These are phyloP conservation scores for Cutaneotrichosporon cutaneum DNA, from an alignment of 1,284 basidiomycete species.

Conservation along the genomic window DNA sequence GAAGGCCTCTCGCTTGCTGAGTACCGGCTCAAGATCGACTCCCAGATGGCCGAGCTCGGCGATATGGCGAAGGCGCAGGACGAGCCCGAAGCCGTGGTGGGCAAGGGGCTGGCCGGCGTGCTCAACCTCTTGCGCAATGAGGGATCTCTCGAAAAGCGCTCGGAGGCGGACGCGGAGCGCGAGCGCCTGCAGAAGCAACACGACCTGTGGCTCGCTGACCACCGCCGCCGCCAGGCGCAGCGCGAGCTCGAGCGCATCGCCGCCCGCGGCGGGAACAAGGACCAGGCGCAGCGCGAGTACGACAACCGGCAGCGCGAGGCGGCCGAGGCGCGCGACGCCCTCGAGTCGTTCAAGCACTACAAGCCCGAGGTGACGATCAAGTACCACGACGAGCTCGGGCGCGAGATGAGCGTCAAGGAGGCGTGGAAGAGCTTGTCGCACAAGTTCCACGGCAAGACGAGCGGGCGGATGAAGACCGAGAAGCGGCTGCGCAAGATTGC, in stretches of 20 bases:
- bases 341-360: constrained; percentile 87
- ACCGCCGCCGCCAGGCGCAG: constrained; percentile 70
- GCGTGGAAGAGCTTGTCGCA: constrained; percentile 94
- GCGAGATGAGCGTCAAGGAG: constrained; percentile 80
- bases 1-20: constrained; percentile 51
- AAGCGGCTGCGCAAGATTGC: constrained; percentile 90
- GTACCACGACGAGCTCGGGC: constrained; percentile 93
- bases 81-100: constrained; percentile 65
- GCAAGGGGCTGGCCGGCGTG: constrained; percentile 80
- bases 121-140: constrained; percentile 85
- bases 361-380: constrained; percentile 95
- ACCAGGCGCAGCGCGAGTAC: constrained; percentile 91
- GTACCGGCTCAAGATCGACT: constrained; percentile 51
- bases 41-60: constrained; percentile 55
- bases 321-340: constrained; percentile 76
- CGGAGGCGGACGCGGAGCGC: constrained; percentile 64
- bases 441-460: constrained; percentile 93
- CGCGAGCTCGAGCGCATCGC: constrained; percentile 76
- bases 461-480: constrained; percentile 90
- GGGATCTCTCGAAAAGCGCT: constrained; percentile 73
- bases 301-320: constrained; percentile 90
- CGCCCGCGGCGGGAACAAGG: constrained; percentile 76
- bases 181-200: constrained; percentile 70
- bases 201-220: constrained; percentile 86
- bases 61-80: constrained; percentile 66